phyloP scores from a whole-genome alignment of 306 rosid species.

The Ammopiptanthus mongolicus region DNA sequence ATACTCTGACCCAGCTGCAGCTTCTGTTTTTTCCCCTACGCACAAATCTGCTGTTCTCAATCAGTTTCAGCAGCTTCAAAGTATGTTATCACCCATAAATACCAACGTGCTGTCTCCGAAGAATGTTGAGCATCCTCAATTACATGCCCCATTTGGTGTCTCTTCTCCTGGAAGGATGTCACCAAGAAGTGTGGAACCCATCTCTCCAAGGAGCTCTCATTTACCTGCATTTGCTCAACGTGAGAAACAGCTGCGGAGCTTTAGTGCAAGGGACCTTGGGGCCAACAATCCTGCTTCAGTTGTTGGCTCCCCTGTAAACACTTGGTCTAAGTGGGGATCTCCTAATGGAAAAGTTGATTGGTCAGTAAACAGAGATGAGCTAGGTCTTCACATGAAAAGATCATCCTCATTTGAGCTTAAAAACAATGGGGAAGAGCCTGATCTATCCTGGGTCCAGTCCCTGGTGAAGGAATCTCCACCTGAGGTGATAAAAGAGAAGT shows the following conservation, averaged over 20 bases:
- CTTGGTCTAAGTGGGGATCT: slow-evolving; percentile 78
- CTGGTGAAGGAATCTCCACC: slow-evolving; percentile 79
- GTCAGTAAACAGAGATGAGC: slow-evolving; percentile 52
- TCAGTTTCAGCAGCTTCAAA: slow-evolving; percentile 76
- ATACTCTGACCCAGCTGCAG: slow-evolving; percentile 53
- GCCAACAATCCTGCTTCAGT: slow-evolving; percentile 40
- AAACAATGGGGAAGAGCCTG: slow-evolving; percentile 78
- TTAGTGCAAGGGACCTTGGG: slow-evolving; percentile 68
- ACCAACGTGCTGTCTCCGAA: slow-evolving; percentile 59
- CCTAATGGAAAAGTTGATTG: slow-evolving; percentile 68
- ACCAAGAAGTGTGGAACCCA: slow-evolving; percentile 63
- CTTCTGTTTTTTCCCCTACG: slow-evolving; percentile 60
- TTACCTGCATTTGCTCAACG: slow-evolving; percentile 54
- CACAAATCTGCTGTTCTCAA: slow-evolving; percentile 65
- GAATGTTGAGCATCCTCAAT: slow-evolving; percentile 51
- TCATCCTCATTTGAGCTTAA: slow-evolving; percentile 48
- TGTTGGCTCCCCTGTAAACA: slow-evolving; percentile 56
- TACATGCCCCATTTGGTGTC: slow-evolving; percentile 57
- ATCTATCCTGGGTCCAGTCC: slow-evolving; percentile 78
- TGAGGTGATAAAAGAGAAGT: slow-evolving; percentile 63
- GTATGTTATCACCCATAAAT: slow-evolving; percentile 59
- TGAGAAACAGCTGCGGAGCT: slow-evolving; percentile 61
- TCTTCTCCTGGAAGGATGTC: slow-evolving; percentile 79
- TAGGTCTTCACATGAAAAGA: slow-evolving; percentile 25
- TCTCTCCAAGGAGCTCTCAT: slow-evolving; percentile 64